Conservation (phyloP, 495 filamentous ascomycete genomes). For the Talaromyces proteolyticus region DNA sequence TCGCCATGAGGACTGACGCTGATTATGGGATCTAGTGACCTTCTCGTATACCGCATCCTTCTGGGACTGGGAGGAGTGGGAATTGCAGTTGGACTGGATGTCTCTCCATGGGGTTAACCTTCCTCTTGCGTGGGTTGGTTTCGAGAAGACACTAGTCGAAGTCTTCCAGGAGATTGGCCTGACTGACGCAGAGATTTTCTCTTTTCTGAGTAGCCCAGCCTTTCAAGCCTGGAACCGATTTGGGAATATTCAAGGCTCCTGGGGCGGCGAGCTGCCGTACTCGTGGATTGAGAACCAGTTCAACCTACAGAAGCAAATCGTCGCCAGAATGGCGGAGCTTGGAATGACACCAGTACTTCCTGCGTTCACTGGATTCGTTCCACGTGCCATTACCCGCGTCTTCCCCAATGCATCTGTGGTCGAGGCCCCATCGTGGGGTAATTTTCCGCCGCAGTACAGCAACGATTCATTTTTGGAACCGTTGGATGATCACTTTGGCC, state of each 20-base stretch:
- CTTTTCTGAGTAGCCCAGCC: slow-evolving; percentile 42
- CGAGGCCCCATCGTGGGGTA: slow-evolving; percentile 37
- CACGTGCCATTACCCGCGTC: slow-evolving; percentile 26
- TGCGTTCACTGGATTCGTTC: slow-evolving; percentile 43
- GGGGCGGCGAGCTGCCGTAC: slow-evolving; percentile 34
- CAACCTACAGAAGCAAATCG: slow-evolving; percentile 39
- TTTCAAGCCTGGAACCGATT: slow-evolving; percentile 52
- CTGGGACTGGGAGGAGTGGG: slow-evolving; percentile 50
- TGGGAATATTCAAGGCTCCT: slow-evolving; percentile 48
- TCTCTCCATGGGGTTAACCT: slow-evolving; percentile 46
- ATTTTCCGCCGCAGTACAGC: slow-evolving; percentile 34
- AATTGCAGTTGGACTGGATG: slow-evolving; percentile 47
- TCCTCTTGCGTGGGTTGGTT: slow-evolving; percentile 47
- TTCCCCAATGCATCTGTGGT: slow-evolving; percentile 38
- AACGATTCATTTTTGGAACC: slow-evolving; percentile 46
- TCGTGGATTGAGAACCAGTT: slow-evolving; percentile 43
- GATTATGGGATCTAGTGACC: slow-evolving; percentile 32
- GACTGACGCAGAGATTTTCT: slow-evolving; percentile 31
- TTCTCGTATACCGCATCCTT: slow-evolving; percentile 48
- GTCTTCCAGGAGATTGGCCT: slow-evolving; percentile 45
- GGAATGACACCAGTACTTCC: slow-evolving; percentile 46
- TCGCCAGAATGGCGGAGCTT: slow-evolving; percentile 42
- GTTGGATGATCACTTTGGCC: slow-evolving; percentile 33
- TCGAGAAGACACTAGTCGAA: slow-evolving; percentile 45
- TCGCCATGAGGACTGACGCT: too few species aligned